These are phyloP conservation scores for Echeveria elegans DNA, from an alignment of 164 flowering plant species.

Conservation along the genomic window DNA sequence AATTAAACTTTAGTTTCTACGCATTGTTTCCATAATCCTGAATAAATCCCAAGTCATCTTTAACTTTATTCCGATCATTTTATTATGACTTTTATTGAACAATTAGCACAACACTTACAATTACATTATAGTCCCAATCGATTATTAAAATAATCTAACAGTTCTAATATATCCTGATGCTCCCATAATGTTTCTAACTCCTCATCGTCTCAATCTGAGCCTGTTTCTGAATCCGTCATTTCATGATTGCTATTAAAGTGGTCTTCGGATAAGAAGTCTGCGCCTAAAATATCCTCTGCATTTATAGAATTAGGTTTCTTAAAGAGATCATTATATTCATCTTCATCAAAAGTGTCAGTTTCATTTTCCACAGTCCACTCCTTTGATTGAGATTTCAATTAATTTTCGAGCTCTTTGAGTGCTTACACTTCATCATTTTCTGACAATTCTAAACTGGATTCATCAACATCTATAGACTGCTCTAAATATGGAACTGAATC, in stretches of 20 bases:
- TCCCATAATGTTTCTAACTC: slow-evolving; percentile 70
- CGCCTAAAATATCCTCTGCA: slow-evolving; percentile 12
- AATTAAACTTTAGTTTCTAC: too few species aligned
- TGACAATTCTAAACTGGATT: slow-evolving; percentile 3
- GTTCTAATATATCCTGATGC: slow-evolving; percentile 87
- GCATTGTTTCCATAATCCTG: too few species aligned
- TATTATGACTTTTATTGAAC: too few species aligned
- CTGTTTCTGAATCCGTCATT: slow-evolving; percentile 13
- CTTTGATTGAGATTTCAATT: not conserved
- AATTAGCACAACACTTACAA: too few species aligned
- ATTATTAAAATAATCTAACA: too few species aligned
- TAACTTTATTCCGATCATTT: too few species aligned
- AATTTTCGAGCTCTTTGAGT: slow-evolving; percentile 11
- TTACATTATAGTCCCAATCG: too few species aligned
- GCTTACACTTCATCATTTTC: slow-evolving; percentile 6
- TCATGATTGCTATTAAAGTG: slow-evolving; percentile 16
- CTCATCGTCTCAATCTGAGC: slow-evolving; percentile 13
- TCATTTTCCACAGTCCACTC: slow-evolving; percentile 11
- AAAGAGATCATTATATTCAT: slow-evolving; percentile 20
- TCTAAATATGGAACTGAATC: slow-evolving; percentile 28
- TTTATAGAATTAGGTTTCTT: slow-evolving; percentile 20
- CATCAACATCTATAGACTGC: slow-evolving; percentile 5
- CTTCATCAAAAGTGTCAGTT: slow-evolving; percentile 14
- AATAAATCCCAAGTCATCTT: too few species aligned
- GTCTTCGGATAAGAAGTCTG: slow-evolving; percentile 19